Evolutionary conservation across 2,329 filamentous ascomycete genomes (phyloP).

Genomic region (Lachnellula cervina): DNA sequence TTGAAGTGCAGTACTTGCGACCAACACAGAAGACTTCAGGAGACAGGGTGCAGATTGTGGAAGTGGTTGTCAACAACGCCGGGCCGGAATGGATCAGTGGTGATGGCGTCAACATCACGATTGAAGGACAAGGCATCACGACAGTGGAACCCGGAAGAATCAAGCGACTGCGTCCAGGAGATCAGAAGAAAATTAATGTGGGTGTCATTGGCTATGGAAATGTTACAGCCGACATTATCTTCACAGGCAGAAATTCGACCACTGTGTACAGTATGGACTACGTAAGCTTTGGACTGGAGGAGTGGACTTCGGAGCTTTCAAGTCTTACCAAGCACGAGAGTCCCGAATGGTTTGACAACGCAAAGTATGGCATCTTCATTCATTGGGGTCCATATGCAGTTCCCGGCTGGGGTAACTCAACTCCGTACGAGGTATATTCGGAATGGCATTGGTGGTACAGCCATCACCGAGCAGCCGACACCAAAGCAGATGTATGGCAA

Average conservation of each 20-base stretch:
- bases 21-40: conserved; percentile 41
- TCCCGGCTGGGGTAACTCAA: conserved; percentile 44
- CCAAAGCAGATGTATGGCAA: conserved; percentile 39
- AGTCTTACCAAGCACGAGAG: conserved; percentile 39
- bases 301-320: conserved; percentile 33
- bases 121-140: conserved; percentile 37
- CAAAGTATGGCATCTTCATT: conserved; percentile 57
- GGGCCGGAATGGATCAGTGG: conserved; percentile 34
- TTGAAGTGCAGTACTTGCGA: conserved; percentile 37
- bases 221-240: conserved; percentile 20
- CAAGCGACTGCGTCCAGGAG: conserved; percentile 40
- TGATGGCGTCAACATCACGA: conserved; percentile 28
- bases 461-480: conserved; percentile 37
- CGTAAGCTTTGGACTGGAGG: conserved; percentile 33
- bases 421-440: conserved; percentile 35
- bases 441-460: conserved; percentile 48
- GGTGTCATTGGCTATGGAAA: conserved; percentile 33
- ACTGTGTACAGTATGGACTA: conserved; percentile 12
- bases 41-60: conserved; percentile 37
- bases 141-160: conserved; percentile 38
- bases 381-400: conserved; percentile 55
- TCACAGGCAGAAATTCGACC: conserved; percentile 16
- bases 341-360: conserved; percentile 50
- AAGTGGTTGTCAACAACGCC: conserved; percentile 37
- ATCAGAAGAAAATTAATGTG: conserved; percentile 38